phyloP scores from a whole-genome alignment of 1,284 basidiomycete genomes.

The Irpex sp. region DNA sequence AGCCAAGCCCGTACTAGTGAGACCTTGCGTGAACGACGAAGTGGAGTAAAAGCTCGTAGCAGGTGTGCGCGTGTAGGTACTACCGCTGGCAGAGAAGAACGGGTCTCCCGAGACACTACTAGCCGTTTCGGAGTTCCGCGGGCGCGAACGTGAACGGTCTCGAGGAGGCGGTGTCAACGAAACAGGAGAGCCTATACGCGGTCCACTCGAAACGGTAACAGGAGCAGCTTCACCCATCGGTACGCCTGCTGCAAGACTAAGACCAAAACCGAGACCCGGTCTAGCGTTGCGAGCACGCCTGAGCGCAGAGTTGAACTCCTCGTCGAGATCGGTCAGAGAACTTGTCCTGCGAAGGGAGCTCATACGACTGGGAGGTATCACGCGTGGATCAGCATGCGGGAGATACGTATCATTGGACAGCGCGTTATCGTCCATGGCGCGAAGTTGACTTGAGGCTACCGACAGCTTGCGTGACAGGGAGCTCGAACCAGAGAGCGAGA shows the following conservation, averaged over 20 bases:
- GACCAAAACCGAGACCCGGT: conserved; percentile 43
- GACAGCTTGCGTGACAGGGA: conserved; percentile 41
- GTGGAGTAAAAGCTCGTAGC: conserved; percentile 32
- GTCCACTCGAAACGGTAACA: conserved; percentile 55
- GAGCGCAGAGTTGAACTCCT: conserved; percentile 55
- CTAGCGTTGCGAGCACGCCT: conserved; percentile 40
- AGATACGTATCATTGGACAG: conserved; percentile 60
- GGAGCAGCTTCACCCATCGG: conserved; percentile 40
- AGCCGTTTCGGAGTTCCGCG: conserved; percentile 26
- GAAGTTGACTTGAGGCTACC: conserved; percentile 51
- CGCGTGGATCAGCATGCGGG: conserved; percentile 56
- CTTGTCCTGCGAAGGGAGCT: conserved; percentile 63
- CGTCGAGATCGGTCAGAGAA: conserved; percentile 73
- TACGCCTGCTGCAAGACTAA: conserved; percentile 35
- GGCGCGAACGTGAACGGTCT: conserved; percentile 30
- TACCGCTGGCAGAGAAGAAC: conserved; percentile 47
- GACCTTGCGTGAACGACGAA: conserved; percentile 25
- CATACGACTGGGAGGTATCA: conserved; percentile 62
- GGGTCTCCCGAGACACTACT: conserved; percentile 52
- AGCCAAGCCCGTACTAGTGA: conserved; percentile 13
- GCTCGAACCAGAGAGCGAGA: conserved; percentile 41
- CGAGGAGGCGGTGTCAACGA: conserved; percentile 61
- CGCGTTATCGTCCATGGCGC: conserved; percentile 66
- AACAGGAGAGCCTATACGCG: conserved; percentile 47
- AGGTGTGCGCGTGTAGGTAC: conserved; percentile 28